A percentile compares a stretch with the other conserved stretches of the same genome.
phyloP scores from a whole-genome alignment of 1,284 basidiomycete species.

The Fomes fomentarius region DNA sequence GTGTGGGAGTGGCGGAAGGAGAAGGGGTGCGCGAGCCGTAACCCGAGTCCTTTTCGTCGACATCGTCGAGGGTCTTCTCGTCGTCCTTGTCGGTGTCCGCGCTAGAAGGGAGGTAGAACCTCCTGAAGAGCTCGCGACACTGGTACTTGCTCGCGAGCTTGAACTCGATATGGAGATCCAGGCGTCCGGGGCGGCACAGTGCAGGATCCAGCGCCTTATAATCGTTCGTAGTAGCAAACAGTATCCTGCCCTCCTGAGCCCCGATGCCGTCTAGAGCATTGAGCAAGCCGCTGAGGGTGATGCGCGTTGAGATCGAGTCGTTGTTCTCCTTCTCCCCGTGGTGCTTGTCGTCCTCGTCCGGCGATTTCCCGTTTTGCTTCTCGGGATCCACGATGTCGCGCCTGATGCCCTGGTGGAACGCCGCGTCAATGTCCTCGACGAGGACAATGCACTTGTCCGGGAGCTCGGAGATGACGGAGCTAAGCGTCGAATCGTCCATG shows the following conservation, averaged over 20 bases:
- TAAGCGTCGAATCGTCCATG: slow-evolving; percentile 68
- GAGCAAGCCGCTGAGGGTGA: slow-evolving; percentile 73
- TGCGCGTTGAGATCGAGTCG: slow-evolving; percentile 37
- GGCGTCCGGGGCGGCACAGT: slow-evolving; percentile 75
- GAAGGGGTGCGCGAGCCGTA: slow-evolving; percentile 19
- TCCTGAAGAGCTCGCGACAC: slow-evolving; percentile 61
- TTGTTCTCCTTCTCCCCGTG: slow-evolving; percentile 5
- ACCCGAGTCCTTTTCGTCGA: slow-evolving; percentile 23
- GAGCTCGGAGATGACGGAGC: slow-evolving; percentile 62
- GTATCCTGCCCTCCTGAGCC: slow-evolving; percentile 75
- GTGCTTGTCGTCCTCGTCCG: slow-evolving; percentile 8
- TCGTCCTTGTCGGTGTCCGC: slow-evolving; percentile 14
- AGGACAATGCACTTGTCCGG: slow-evolving; percentile 74
- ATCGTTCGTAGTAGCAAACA: slow-evolving; percentile 80
- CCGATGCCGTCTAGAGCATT: slow-evolving; percentile 78
- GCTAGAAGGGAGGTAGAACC: slow-evolving; percentile 59
- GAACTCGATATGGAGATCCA: slow-evolving; percentile 81
- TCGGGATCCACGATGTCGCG: slow-evolving; percentile 39
- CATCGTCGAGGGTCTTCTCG: slow-evolving; percentile 7
- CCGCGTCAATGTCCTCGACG: slow-evolving; percentile 83
- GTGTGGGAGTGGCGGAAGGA: no score
- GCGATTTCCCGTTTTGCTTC: slow-evolving; percentile 18
- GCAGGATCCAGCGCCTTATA: slow-evolving; percentile 70
- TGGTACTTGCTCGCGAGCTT: slow-evolving; percentile 69
- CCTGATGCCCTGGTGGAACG: slow-evolving; percentile 61